Base-by-base conservation (phyloP, 805 yeast species). In the Candida ponderosae region DNA sequence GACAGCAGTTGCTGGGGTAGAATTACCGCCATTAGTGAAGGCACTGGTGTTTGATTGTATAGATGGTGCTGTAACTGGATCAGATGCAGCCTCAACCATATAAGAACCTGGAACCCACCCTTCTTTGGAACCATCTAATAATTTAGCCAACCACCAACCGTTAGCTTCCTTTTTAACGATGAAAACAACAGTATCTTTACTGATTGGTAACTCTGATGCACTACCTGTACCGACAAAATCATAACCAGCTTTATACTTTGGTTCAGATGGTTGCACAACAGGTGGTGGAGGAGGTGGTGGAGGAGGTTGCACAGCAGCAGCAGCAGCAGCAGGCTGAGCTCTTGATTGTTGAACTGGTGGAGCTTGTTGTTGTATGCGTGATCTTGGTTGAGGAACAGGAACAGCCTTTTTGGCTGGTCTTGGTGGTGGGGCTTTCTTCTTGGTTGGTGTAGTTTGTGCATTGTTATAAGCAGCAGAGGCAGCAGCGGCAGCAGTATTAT, bases 81-180 rank as follows among this genome's bases (percentile, higher is more conserved):
- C 37, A 8, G 52, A 38, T 1, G 52, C 32, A 1, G 56, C 59
- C 42, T 74, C 76, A 17, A 68, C 77, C 52, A 90, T 76, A 56
- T 89, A 93, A n/a, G 89, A 84, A 18, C 93, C 81, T 13, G 99
- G 99, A 11, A 93, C 90, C 98, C 98, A 93, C 5, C 99, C 99
- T 57, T 88, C 93, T 39, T 66, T 73, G 1, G 80, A 54, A 30
- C 84, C 93, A 51, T 82, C 89, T 42, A 81, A 57, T 26, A 76
- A 68, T 56, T 82, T 83, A 9, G 88, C 97, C 40, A 93, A 68
- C 50, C 95, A 90, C 99, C 99, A 93, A 15, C 96, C 96, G 43
- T 85, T 89, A 33, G 80, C 78, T 40, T 81, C 85, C 45, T 81
- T 77, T 52, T 74, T 80, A 3, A 79, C 63, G 26, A 93, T 76